Evolutionary conservation across 139 green algal species (phyloP).

Genomic region (Gonium pectorale): DNA sequence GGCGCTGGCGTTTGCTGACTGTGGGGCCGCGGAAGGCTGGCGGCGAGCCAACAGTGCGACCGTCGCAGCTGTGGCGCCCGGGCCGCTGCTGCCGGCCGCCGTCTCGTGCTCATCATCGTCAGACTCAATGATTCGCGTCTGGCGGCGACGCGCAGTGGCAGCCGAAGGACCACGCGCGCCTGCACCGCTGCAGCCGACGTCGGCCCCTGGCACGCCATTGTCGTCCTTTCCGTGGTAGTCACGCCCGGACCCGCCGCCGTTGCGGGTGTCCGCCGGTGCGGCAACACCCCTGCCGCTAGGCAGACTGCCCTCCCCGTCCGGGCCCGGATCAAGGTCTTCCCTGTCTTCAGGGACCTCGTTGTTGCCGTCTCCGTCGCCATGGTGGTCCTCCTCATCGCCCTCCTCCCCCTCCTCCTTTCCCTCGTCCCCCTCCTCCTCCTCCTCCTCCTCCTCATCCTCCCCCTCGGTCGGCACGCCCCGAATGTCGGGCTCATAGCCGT

Average conservation of each 20-base stretch:
- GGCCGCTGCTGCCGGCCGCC: background rate
- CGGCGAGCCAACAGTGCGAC: background rate
- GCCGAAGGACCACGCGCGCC: too few species aligned
- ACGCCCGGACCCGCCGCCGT: background rate
- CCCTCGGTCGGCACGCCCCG: background rate
- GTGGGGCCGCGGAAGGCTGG: too few species aligned
- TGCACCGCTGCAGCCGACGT: background rate
- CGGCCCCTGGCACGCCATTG: background rate
- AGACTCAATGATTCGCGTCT: too few species aligned
- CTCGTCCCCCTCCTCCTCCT: background rate
- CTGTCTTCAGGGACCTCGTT: background rate
- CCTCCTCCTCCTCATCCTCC: constrained; percentile 16
- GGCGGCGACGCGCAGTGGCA: too few species aligned
- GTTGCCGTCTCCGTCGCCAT: background rate
- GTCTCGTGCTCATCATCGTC: background rate
- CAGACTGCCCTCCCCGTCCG: background rate
- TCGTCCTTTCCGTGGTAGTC: background rate
- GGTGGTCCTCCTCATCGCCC: background rate
- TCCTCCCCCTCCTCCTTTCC: background rate
- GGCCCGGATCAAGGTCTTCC: background rate
- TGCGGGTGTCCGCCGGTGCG: background rate
- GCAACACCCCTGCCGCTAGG: background rate
- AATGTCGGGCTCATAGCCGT: constrained; percentile 12
- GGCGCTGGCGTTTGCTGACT: too few species aligned
- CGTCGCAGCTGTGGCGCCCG: background rate